Evolutionary conservation across 768 basidiomycete species (phyloP).

Genomic region (Phanerochaete carnosa): DNA sequence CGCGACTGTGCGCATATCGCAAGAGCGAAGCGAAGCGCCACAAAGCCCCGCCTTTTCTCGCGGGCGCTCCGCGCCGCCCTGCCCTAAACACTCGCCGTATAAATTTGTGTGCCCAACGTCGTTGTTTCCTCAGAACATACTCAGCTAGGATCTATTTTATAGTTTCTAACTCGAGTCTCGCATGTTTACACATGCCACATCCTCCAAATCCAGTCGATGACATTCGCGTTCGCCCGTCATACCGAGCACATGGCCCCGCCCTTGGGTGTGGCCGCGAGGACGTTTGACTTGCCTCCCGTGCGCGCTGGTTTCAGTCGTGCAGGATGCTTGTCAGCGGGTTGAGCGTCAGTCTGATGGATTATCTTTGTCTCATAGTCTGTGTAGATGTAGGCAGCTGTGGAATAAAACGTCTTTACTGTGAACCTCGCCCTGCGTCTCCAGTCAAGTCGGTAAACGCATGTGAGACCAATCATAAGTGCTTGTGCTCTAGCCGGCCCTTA

Average conservation of each 20-base stretch:
- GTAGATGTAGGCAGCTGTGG: background rate
- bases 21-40: background rate
- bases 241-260: slow-evolving; percentile 53
- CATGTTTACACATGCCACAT: slow-evolving; percentile 75
- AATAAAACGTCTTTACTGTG: background rate
- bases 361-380: background rate
- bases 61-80: slow-evolving; percentile 1
- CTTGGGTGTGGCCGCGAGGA: slow-evolving; percentile 48
- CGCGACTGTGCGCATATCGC: no score
- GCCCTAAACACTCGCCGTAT: slow-evolving; percentile 14
- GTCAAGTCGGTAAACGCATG: no score
- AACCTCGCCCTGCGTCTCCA: no score
- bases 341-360: slow-evolving; percentile 17
- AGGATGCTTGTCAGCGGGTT: slow-evolving; percentile 8
- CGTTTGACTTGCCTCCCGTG: slow-evolving; percentile 43
- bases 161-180: slow-evolving; percentile 77
- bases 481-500: no score
- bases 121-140: slow-evolving; percentile 59
- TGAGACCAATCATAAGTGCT: no score
- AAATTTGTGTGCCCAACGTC: background rate
- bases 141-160: slow-evolving; percentile 79
- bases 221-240: slow-evolving; percentile 56
- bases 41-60: background rate
- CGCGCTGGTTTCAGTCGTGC: slow-evolving; percentile 7
- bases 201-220: slow-evolving; percentile 73